Evolutionary conservation across 768 basidiomycete species (phyloP).

Genomic region (Lyophyllum semitale): DNA sequence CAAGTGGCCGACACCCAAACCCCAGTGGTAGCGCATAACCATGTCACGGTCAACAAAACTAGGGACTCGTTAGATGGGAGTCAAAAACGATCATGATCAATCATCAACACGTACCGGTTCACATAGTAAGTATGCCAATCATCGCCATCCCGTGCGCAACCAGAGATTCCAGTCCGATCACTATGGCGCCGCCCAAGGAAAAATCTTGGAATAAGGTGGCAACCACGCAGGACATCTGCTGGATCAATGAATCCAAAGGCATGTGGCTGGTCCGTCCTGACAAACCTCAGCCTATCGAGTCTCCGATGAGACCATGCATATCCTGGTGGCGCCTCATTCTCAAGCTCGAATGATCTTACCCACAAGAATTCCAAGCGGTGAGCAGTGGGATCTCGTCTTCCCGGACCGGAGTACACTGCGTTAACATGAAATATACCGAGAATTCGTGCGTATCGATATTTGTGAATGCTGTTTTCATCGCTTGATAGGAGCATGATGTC

Average conservation of each 20-base stretch:
- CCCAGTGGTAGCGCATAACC: constrained; percentile 21
- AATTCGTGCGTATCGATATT: constrained; percentile 35
- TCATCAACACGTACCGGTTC: not conserved
- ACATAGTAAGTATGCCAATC: not conserved
- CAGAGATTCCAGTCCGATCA: not conserved
- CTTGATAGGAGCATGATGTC: constrained; percentile 35
- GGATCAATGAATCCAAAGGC: not conserved
- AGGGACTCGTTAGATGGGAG: not conserved
- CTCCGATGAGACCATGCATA: too few relatives aligned
- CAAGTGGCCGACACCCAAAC: constrained; percentile 8
- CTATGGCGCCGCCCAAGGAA: not conserved
- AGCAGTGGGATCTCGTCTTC: not conserved
- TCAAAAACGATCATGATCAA: not conserved
- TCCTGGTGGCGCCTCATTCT: not conserved
- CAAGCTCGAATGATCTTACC: constrained; percentile 16
- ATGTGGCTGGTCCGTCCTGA: not conserved
- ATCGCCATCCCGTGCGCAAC: not conserved
- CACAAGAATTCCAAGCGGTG: constrained; percentile 25
- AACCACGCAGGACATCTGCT: not conserved
- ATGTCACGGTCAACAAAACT: constrained; percentile 23
- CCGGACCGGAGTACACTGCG: not conserved
- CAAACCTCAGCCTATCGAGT: not conserved
- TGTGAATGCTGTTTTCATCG: constrained; percentile 19
- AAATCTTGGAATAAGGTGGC: not conserved
- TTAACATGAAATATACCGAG: constrained; percentile 22